Evolutionary conservation across 1,284 basidiomycete genomes (phyloP).

Genomic region (Cronartium ribicola): DNA sequence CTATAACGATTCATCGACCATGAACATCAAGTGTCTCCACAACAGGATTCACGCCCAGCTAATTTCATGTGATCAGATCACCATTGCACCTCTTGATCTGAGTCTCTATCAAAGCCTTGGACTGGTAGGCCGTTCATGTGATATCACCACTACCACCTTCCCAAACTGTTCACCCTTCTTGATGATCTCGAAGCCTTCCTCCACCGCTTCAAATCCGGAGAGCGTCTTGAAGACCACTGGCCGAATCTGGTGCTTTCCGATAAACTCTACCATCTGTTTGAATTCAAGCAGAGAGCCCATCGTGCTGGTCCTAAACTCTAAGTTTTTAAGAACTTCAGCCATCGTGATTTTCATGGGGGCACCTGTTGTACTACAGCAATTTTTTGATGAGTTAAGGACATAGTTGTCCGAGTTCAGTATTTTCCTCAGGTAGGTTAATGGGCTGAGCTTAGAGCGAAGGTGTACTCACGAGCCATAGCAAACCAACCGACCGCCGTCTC

Average conservation of each 20-base stretch:
- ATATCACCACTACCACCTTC: conserved; percentile 26
- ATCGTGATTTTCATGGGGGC: conserved; percentile 21
- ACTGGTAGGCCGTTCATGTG: background rate
- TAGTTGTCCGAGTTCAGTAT: background rate
- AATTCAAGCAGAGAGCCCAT: conserved; percentile 35
- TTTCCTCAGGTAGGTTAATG: background rate
- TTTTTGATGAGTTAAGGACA: background rate
- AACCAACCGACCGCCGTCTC: conserved; percentile 20
- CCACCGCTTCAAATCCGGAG: conserved; percentile 13
- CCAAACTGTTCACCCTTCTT: conserved; percentile 33
- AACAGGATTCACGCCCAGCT: too few relatives aligned
- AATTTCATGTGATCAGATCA: too few relatives aligned
- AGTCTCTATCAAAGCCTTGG: background rate
- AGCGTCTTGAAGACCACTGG: conserved; percentile 20
- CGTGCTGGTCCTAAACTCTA: conserved; percentile 17
- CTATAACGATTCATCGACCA: too few relatives aligned
- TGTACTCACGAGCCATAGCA: conserved; percentile 30
- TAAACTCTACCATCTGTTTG: conserved; percentile 31
- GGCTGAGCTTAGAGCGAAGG: background rate
- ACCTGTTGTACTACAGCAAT: conserved; percentile 12
- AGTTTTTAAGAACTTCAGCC: conserved; percentile 25
- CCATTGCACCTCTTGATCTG: too few relatives aligned
- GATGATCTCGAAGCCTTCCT: conserved; percentile 27
- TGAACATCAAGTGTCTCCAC: too few relatives aligned
- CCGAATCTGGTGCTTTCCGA: conserved; percentile 15